Evolutionary conservation across 768 basidiomycete genomes (phyloP), one percentile per base, ranked within the genome.

Genomic region (Sarcodon aspratus): DNA sequence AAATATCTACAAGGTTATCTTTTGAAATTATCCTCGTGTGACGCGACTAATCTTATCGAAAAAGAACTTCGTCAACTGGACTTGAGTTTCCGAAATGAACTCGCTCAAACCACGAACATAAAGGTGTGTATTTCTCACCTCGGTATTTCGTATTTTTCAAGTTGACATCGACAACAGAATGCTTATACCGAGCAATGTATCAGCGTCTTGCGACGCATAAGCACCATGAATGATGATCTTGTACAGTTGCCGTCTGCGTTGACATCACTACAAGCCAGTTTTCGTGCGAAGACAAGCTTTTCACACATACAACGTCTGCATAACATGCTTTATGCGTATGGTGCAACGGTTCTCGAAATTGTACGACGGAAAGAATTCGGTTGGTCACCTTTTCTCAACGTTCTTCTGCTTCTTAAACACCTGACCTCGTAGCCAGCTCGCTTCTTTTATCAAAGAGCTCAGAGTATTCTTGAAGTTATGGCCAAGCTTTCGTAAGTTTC

Each of bases 281-380:
- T 94, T 55, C 73, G 84, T 65, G 70, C 49, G 73, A 88, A 69
- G 59, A 88, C 80, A 32, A 85, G 84, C 50, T 97, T 97, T 60
- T 74, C 84, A n/a, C 92, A 98, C 63, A 85, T 98, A 11, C 79
- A 85, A 45, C 75, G 95, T 13, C 68, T 97, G 38, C 92, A 95
- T 60, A 82, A 76, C 48, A 87, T 97, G 79, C 63, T 94, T 1
- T 93, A 91, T 59, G 91, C 89, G 0, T 98, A 98, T 63, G 86
- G 88, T 0, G 87, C 89, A 1, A 91, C 92, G 0, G 75, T 96
- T 8, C 75, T 93, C 13, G 95, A 98, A 64, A 80, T 97, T 32
- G 87, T 94, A 2, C 73, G 95, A 50, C 72, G 95, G 48, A 89
- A 89, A 56, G 90, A 95, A 60, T 96, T 95, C 63, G 73, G 90